Conservation (phyloP, 805 yeast genomes). For the Spathaspora gorwiae region DNA sequence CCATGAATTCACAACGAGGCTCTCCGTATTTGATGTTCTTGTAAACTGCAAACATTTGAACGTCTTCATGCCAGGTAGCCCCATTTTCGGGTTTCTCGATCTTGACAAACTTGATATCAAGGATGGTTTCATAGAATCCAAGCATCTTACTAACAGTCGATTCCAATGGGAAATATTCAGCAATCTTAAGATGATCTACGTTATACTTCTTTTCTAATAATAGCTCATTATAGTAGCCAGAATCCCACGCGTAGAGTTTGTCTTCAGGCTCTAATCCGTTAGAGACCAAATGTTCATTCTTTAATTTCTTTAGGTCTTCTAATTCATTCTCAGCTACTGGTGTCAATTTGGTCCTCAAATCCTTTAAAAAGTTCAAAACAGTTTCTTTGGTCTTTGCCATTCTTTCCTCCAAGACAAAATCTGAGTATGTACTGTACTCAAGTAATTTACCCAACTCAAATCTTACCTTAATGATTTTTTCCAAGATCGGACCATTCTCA, state of each 20-base stretch:
- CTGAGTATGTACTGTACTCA: slow-evolving; percentile 68
- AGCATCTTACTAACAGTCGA: slow-evolving; percentile 67
- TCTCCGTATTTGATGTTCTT: slow-evolving; percentile 42
- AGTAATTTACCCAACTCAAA: slow-evolving; percentile 55
- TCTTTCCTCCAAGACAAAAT: slow-evolving; percentile 67
- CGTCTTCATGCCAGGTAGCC: slow-evolving; percentile 75
- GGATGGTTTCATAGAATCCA: slow-evolving; percentile 61
- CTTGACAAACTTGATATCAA: slow-evolving; percentile 63
- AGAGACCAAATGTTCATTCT: slow-evolving; percentile 46
- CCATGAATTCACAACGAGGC: slow-evolving; percentile 53
- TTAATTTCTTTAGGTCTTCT: slow-evolving; percentile 44
- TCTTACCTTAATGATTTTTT: slow-evolving; percentile 58
- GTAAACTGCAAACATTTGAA: slow-evolving; percentile 70
- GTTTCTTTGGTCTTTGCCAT: slow-evolving; percentile 70
- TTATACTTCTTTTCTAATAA: slow-evolving; percentile 63
- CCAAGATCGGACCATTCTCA: slow-evolving; percentile 57
- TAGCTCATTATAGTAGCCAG: slow-evolving; percentile 59
- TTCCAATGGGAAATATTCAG: slow-evolving; percentile 76
- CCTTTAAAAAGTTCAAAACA: slow-evolving; percentile 59
- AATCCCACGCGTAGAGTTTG: slow-evolving; percentile 65
- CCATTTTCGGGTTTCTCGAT: slow-evolving; percentile 34
- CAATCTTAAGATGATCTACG: slow-evolving; percentile 66
- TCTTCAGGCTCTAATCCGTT: slow-evolving; percentile 40
- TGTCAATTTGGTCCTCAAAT: slow-evolving; percentile 52
- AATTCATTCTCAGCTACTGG: slow-evolving; percentile 59